Evolutionary conservation across 768 basidiomycete genomes (phyloP), one percentile per base, ranked within the genome.

Genomic region (Boletus sp.): DNA sequence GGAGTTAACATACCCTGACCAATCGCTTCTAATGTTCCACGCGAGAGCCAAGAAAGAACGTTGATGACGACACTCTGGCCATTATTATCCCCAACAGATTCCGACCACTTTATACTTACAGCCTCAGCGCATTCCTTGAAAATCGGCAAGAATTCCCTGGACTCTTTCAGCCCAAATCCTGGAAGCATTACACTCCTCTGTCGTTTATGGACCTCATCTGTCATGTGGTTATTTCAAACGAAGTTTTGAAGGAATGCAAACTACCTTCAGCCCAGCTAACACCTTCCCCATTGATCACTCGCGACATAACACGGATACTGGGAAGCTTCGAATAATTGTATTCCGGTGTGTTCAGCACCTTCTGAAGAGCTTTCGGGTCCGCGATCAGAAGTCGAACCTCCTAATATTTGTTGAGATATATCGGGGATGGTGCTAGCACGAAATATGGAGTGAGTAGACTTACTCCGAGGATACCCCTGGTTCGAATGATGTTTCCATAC

Each of bases 181-280:
- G 82, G 82, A 45, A 80, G 70, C 77, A 83, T 76, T 15, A 83
- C 73, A 58, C 72, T 80, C 55, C 80, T 70, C 48, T 84, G 83
- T 50, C 83, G 75, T 59, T 71, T 79, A 56, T 85, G 83, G 28
- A 69, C 76, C 28, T 75, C 67, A 3, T 76, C 70, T 71, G 36
- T 20, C n/a, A 44, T 28, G 33, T 4, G 17, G n/a, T 66, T 11
- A 44, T 29, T 36, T 29, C 42, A 40, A 49, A 36, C 70, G 73
- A 28, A 11, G n/a, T 18, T n/a, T 10, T 15, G 11, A 29, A 33
- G 1, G 3, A 2, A 36, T 17, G 20, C 24, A 49, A 35, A 35
- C 15, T 52, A 79, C 77, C 77, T 7, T 78, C 73, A 35, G 76
- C 73, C 73, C 74, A 79, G 6, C 68, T 11, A 17, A 78, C 57